These are phyloP conservation scores for Jaapia argillacea DNA, from an alignment of 768 basidiomycete species.

Conservation along the genomic window DNA sequence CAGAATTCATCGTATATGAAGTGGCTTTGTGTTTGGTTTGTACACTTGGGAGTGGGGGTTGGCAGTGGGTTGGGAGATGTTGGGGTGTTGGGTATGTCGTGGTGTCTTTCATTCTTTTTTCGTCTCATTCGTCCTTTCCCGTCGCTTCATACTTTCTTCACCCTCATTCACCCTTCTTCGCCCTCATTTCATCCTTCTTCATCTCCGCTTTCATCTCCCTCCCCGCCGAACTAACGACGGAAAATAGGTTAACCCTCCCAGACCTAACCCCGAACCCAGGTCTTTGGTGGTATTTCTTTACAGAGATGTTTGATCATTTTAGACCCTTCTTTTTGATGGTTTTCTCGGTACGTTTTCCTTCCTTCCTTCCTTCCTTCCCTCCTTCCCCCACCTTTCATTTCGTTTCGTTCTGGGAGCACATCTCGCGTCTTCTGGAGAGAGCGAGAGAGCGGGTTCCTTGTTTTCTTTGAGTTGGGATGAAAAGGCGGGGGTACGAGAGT, in stretches of 20 bases:
- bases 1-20: slow-evolving; percentile 44
- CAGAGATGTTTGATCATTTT: slow-evolving; percentile 99
- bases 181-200: background rate
- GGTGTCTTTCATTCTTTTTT: too few species aligned
- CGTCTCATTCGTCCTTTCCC: slow-evolving; percentile 1
- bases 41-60: slow-evolving; percentile 47
- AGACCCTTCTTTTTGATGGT: slow-evolving; percentile 91
- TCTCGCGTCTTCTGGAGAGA: too few species aligned
- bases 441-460: too few species aligned
- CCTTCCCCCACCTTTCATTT: background rate
- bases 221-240: slow-evolving; percentile 1
- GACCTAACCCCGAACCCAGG: slow-evolving; percentile 93
- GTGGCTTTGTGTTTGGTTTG: slow-evolving; percentile 37
- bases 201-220: background rate
- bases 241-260: slow-evolving; percentile 60
- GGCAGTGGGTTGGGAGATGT: slow-evolving; percentile 63
- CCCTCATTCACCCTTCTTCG: background rate
- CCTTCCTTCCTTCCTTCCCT: background rate
- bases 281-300: slow-evolving; percentile 99
- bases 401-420: too few species aligned
- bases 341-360: slow-evolving; percentile 59
- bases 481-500: too few species aligned
- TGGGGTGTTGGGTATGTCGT: slow-evolving; percentile 81
- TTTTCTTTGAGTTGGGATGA: too few species aligned
- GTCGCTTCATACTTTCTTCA: background rate